Conservation (phyloP, 2,329 filamentous ascomycete genomes). For the Clarireedia hainanense region DNA sequence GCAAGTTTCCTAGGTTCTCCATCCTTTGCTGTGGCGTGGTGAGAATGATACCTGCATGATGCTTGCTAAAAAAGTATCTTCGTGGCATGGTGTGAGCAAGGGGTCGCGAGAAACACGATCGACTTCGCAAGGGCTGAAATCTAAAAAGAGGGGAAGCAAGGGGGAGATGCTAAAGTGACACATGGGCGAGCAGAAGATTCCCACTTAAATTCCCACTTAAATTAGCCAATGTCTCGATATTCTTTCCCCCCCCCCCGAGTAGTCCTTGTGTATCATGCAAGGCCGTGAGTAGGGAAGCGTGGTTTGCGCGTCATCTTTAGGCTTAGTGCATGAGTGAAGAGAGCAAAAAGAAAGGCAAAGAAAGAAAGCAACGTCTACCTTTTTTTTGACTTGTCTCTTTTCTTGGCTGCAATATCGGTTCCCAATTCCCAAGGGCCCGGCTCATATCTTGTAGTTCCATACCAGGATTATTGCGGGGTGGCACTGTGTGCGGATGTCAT, state of each 20-base stretch:
- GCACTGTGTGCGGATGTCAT: neutral
- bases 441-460: neutral
- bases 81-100: constrained; percentile 1
- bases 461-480: constrained; percentile 13
- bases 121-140: constrained; percentile 1
- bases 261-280: neutral
- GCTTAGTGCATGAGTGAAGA: neutral
- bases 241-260: neutral
- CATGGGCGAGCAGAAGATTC: neutral
- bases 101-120: constrained; percentile 6
- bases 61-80: neutral
- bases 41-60: neutral
- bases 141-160: constrained; percentile 4
- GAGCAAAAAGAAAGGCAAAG: neutral
- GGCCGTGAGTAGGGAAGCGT: neutral
- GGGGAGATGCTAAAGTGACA: neutral
- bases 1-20: neutral
- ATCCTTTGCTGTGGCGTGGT: neutral
- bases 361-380: neutral
- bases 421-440: constrained; percentile 10
- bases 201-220: neutral
- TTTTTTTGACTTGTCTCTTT: neutral
- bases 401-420: neutral
- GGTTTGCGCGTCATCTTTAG: constrained; percentile 8
- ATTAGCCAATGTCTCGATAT: neutral